phyloP scores from a whole-genome alignment of 192 early-diverging fungal species.

The Coemansia sp. region DNA sequence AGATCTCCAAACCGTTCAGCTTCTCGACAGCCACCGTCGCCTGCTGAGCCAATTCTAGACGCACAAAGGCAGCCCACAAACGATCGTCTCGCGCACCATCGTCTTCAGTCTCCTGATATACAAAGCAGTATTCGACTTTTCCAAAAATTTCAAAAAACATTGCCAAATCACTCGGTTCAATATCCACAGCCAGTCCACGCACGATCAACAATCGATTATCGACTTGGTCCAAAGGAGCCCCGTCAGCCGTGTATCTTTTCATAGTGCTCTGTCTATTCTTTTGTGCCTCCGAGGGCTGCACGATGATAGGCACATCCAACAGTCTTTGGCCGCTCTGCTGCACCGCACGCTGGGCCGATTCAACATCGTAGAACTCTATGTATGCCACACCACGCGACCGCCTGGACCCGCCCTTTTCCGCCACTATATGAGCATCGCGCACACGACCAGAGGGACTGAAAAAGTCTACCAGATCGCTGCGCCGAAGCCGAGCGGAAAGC shows the following conservation, averaged over 20 bases:
- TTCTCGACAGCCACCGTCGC: constrained; percentile 76
- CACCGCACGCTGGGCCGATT: constrained; percentile 80
- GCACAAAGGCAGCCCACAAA: constrained; percentile 60
- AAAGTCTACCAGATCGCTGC: constrained; percentile 82
- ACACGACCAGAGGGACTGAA: constrained; percentile 79
- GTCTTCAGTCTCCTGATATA: constrained; percentile 79
- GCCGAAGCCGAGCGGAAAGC: constrained; percentile 73
- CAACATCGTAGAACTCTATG: constrained; percentile 91
- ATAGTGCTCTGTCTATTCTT: constrained; percentile 76
- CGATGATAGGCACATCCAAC: constrained; percentile 90
- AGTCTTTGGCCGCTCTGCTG: constrained; percentile 79
- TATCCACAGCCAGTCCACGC: constrained; percentile 59
- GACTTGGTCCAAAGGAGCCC: constrained; percentile 13
- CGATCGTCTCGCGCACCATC: constrained; percentile 66
- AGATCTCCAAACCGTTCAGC: constrained; percentile 81
- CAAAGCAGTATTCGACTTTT: constrained; percentile 72
- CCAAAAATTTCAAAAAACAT: constrained; percentile 84
- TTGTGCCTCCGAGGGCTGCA: constrained; percentile 88
- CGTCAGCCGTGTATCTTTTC: constrained; percentile 23
- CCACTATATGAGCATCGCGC: constrained; percentile 80
- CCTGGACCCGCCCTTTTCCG: constrained; percentile 77
- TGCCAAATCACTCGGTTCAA: constrained; percentile 71
- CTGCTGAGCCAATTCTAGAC: constrained; percentile 61
- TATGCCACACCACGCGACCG: constrained; percentile 93
- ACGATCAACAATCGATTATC: constrained; percentile 58